Percentiles rank a stretch among this genome's conserved stretches.
Conservation (phyloP, 106 monocot species). For the Phalaenopsis aphrodite region DNA sequence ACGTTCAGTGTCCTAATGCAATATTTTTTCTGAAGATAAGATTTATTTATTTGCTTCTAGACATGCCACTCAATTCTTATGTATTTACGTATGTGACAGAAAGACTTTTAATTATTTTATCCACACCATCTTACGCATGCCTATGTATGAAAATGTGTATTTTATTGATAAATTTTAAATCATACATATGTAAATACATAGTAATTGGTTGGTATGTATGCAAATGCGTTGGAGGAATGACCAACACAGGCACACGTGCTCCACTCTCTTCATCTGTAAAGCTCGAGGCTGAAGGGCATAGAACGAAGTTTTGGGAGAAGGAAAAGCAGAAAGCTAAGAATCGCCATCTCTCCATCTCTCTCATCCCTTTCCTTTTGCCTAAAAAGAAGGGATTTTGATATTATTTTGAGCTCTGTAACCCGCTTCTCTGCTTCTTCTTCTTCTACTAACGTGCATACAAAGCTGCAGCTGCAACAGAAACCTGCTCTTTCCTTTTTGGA, state of each 20-base stretch:
- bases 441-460: not conserved
- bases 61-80: no score
- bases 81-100: no score
- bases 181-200: no score
- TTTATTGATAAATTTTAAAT: no score
- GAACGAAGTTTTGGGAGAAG: conserved; percentile 7
- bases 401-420: conserved; percentile 3
- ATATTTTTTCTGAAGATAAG: no score
- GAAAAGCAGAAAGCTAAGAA: conserved; percentile 2
- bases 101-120: no score
- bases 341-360: conserved; percentile 3
- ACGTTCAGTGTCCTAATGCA: no score
- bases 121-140: no score
- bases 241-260: conserved; percentile 9
- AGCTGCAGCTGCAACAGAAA: not conserved
- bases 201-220: no score
- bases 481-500: conserved; percentile 17
- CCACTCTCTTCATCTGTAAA: not conserved
- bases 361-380: conserved; percentile 1
- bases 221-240: no score
- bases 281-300: not conserved
- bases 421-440: conserved; percentile 5
- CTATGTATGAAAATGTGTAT: no score
- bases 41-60: no score
- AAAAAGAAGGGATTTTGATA: conserved; percentile 9